Conservation (phyloP, 2,329 filamentous ascomycete species). For the Cladophialophora yegresii region DNA sequence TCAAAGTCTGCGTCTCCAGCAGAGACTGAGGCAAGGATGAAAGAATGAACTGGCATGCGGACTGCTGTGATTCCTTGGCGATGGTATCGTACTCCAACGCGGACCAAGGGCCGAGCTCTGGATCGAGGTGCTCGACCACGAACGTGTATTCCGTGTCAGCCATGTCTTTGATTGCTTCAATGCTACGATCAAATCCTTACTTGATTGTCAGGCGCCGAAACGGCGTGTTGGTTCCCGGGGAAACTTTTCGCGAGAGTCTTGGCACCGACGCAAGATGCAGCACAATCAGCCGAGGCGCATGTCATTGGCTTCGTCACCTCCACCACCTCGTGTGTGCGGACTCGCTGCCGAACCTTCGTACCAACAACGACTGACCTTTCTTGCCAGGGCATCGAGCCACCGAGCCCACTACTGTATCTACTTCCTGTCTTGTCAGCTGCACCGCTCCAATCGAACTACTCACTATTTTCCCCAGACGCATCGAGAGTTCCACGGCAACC, state of each 20-base stretch:
- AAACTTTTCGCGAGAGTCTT: constrained; percentile 10
- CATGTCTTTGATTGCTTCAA: constrained; percentile 30
- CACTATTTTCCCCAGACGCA: constrained; percentile 14
- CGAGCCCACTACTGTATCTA: not conserved
- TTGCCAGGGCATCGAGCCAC: not conserved
- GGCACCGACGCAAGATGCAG: not conserved
- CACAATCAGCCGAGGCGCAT: not conserved
- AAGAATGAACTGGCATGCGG: constrained; percentile 71
- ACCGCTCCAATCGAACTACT: not conserved
- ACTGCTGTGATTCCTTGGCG: constrained; percentile 71
- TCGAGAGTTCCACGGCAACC: constrained; percentile 7
- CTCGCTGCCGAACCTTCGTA: not conserved
- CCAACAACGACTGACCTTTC: not conserved
- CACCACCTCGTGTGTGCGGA: not conserved
- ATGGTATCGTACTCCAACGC: constrained; percentile 89
- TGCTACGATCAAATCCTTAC: not conserved
- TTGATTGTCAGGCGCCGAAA: not conserved
- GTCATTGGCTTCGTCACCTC: constrained; percentile 4
- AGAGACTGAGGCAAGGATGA: constrained; percentile 75
- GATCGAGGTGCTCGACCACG: constrained; percentile 95
- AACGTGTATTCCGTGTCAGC: constrained; percentile 64
- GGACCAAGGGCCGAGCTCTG: constrained; percentile 91
- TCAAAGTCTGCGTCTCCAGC: constrained; percentile 61
- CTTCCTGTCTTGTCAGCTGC: not conserved
- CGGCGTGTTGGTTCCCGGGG: not conserved